Evolutionary conservation across 2,329 filamentous ascomycete species (phyloP).

Genomic region (Colletotrichum sp.): DNA sequence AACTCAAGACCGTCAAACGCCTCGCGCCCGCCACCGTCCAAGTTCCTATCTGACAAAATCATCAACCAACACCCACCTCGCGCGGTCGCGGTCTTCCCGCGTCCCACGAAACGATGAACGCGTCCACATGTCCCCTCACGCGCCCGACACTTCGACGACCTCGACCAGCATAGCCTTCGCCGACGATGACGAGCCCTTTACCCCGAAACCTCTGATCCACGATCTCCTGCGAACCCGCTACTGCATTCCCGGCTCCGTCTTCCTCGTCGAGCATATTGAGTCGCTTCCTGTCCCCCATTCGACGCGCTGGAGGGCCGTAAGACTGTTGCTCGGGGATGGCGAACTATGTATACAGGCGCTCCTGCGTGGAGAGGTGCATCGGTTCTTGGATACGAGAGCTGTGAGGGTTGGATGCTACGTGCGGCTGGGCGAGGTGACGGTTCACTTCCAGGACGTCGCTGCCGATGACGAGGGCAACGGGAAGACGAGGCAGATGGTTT

Average conservation of each 20-base stretch:
- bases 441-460: background rate
- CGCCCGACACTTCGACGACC: constrained; percentile 1
- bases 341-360: constrained; percentile 60
- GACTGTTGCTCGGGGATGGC: constrained; percentile 58
- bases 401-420: constrained; percentile 55
- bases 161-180: constrained; percentile 21
- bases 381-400: constrained; percentile 50
- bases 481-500: constrained; percentile 38
- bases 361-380: constrained; percentile 49
- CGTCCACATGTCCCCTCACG: constrained; percentile 18
- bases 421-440: constrained; percentile 43
- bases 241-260: constrained; percentile 52
- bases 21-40: background rate
- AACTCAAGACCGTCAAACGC: background rate
- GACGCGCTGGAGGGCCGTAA: constrained; percentile 46
- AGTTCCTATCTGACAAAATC: background rate
- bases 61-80: background rate
- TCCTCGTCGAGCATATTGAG: constrained; percentile 55
- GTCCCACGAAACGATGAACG: background rate
- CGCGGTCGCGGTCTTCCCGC: background rate
- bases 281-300: constrained; percentile 36
- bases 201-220: constrained; percentile 46
- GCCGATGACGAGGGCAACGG: background rate
- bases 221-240: constrained; percentile 54
- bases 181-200: constrained; percentile 27